A percentile compares a stretch with the other conserved stretches of the same genome.
phyloP scores from a whole-genome alignment of 2,329 filamentous ascomycete genomes.

The Mycosphaerella sp. region DNA sequence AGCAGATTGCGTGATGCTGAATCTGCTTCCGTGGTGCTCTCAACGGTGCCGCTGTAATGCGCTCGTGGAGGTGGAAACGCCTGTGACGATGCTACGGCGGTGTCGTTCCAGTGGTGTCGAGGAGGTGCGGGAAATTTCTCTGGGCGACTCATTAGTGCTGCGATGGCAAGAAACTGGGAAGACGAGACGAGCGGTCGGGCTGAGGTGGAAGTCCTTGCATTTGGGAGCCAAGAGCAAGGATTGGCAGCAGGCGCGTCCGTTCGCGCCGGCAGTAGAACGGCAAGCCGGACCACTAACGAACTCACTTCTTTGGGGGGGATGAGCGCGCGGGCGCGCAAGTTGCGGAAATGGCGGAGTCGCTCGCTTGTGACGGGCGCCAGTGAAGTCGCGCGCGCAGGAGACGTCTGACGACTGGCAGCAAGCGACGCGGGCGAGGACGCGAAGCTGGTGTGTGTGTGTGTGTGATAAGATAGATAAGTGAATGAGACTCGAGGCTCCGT shows the following conservation, averaged over 20 bases:
- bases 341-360: not conserved
- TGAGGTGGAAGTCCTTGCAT: constrained; percentile 2
- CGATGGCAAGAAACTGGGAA: constrained; percentile 4
- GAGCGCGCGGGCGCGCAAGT: not conserved
- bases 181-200: constrained; percentile 5
- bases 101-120: constrained; percentile 1
- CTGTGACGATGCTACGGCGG: not conserved
- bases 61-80: not conserved
- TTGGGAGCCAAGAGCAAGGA: constrained; percentile 6
- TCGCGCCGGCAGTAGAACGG: constrained; percentile 1
- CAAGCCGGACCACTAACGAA: not conserved
- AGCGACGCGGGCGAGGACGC: not conserved
- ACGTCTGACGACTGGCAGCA: not conserved
- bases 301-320: not conserved
- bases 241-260: not conserved
- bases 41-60: constrained; percentile 8
- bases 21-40: constrained; percentile 8
- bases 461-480: too few species aligned
- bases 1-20: not conserved
- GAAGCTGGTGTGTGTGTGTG: too few species aligned
- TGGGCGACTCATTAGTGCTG: constrained; percentile 10
- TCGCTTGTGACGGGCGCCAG: not conserved
- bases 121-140: constrained; percentile 5
- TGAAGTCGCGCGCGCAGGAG: not conserved
- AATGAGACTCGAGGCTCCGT: too few species aligned